Base-by-base conservation (phyloP, 1,284 basidiomycete genomes). In the Mixia osmundae region DNA sequence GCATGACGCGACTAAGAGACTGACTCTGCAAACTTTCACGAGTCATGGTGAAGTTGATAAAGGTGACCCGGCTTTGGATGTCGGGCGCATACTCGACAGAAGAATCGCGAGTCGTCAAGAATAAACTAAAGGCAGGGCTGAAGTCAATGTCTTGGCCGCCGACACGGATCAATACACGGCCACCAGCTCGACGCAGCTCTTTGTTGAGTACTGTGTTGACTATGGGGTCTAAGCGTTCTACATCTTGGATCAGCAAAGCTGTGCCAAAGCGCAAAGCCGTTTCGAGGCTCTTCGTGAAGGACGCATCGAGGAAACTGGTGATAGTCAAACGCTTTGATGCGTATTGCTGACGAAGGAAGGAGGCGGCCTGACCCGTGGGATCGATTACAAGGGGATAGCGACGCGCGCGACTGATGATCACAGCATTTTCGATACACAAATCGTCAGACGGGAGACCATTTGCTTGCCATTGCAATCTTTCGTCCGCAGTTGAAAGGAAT, bases 11-110 rank as follows among this genome's bases (percentile, higher is more conserved):
- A 54, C 94, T 87, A 33, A 97, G 67, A 0, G 87, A 91, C 57
- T 97, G 91, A 45, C 83, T 94, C 57, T 97, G 89, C 25, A 99
- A 66, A 66, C 85, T 94, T 56, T 83, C 83, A 41, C 87, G 70
- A 0, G 91, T 99, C 82, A 97, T 97, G 12, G 89, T 97, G 59
- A 99, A 99, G 64, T 99, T 99, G 63, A 97, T 89, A 53, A 99
- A 94, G 0, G 89, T 91, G 25, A 97, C 91, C 41, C 91, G 72
- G 61, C 83, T 91, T 65, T 89, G 97, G 44, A 99, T 85, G 55
- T 97, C 89, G 1, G 91, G 85, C 15, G 89, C 80, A 59, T 97
- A 94, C 51, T 94, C 85, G 44, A 94, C 77, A 0, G 85, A 89
- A 1, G 94, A 87, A 57, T 97, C 87, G 18, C 89, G 67, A 6